phyloP scores from a whole-genome alignment of 441 rosid species.

The Aquilaria agallochum region DNA sequence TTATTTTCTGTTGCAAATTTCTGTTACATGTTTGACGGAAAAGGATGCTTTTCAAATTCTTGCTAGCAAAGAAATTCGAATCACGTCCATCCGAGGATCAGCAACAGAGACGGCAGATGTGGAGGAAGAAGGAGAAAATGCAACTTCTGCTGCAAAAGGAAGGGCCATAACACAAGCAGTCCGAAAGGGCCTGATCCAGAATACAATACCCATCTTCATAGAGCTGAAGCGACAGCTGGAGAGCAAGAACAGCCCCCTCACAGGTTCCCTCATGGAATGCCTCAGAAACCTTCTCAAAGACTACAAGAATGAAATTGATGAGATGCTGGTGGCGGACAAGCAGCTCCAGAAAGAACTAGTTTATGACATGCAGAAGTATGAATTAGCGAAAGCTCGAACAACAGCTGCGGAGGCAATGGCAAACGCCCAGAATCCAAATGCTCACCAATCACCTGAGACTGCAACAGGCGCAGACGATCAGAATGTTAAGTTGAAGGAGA shows the following conservation, averaged over 20 bases:
- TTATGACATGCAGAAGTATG: constrained; percentile 86
- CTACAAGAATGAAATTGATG: constrained; percentile 93
- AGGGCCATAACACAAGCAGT: constrained; percentile 89
- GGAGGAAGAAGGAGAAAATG: constrained; percentile 57
- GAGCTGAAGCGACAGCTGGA: constrained; percentile 89
- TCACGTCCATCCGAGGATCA: constrained; percentile 51
- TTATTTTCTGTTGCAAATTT: neutral
- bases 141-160: constrained; percentile 65
- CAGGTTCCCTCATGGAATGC: constrained; percentile 96
- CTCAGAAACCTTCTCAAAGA: constrained; percentile 85
- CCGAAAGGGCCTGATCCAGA: constrained; percentile 81
- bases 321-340: constrained; percentile 80
- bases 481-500: constrained; percentile 12
- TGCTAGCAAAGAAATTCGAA: constrained; percentile 84
- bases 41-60: constrained; percentile 92
- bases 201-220: constrained; percentile 93
- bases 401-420: constrained; percentile 49
- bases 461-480: constrained; percentile 11
- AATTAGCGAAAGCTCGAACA: constrained; percentile 59
- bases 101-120: constrained; percentile 54
- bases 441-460: constrained; percentile 31
- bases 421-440: constrained; percentile 25
- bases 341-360: constrained; percentile 93
- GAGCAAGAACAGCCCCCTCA: constrained; percentile 91
- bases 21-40: constrained; percentile 9